phyloP scores from a whole-genome alignment of 176 grass and related monocot species.

The Oryza glumipatula region DNA sequence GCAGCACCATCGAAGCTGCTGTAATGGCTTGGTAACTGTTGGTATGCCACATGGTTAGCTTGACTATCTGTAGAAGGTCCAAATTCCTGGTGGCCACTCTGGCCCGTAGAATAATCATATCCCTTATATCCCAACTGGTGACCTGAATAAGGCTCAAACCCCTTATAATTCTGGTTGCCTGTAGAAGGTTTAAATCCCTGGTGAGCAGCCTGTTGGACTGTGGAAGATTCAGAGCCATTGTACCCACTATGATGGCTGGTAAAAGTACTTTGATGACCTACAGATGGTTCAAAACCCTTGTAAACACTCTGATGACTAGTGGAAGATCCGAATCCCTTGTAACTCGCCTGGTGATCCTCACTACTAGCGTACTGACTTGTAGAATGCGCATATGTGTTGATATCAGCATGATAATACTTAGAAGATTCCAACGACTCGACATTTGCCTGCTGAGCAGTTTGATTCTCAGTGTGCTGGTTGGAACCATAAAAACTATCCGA shows the following conservation, averaged over 20 bases:
- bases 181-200: conserved; percentile 39
- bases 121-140: conserved; percentile 18
- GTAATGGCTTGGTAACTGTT: conserved; percentile 40
- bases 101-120: conserved; percentile 14
- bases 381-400: conserved; percentile 40
- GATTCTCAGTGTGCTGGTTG: conserved; percentile 35
- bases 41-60: conserved; percentile 28
- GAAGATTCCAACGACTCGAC: conserved; percentile 13
- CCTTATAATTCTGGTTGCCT: conserved; percentile 30
- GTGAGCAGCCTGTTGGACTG: conserved; percentile 21
- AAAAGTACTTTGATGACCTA: conserved; percentile 21
- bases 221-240: conserved; percentile 13
- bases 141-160: conserved; percentile 29
- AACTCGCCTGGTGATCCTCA: conserved; percentile 22
- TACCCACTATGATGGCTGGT: conserved; percentile 26
- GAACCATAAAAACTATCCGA: conserved; percentile 43
- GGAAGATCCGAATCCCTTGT: conserved; percentile 31
- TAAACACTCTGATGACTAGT: conserved; percentile 27
- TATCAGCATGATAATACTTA: conserved; percentile 3
- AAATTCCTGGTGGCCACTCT: conserved; percentile 41
- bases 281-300: conserved; percentile 33
- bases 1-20: conserved; percentile 40
- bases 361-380: conserved; percentile 25
- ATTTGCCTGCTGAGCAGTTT: conserved; percentile 28
- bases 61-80: conserved; percentile 43